A percentile compares a stretch with the other conserved stretches of the same genome.
Conservation (phyloP, 257 asterid genomes). For the Eucommia ulmoides region DNA sequence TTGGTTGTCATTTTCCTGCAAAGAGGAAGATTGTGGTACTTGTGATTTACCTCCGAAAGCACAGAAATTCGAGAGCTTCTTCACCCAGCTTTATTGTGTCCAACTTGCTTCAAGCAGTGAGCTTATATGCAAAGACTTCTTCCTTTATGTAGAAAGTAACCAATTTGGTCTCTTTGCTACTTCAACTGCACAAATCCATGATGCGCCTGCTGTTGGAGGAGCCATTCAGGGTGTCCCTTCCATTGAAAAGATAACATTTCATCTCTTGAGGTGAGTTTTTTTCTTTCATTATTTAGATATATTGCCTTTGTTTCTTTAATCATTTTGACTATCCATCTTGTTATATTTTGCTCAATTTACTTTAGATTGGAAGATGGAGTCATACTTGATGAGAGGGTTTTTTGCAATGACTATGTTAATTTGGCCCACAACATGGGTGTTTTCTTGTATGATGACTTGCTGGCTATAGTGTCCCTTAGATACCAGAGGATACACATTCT, state of each 20-base stretch:
- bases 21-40: slow-evolving; percentile 44
- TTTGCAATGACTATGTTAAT: slow-evolving; percentile 79
- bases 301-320: not conserved
- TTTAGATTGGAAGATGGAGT: slow-evolving; percentile 83
- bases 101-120: slow-evolving; percentile 76
- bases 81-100: slow-evolving; percentile 61
- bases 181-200: slow-evolving; percentile 79
- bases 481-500: slow-evolving; percentile 91
- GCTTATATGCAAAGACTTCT: slow-evolving; percentile 92
- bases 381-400: slow-evolving; percentile 78
- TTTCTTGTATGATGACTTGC: slow-evolving; percentile 83
- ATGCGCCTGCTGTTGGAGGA: slow-evolving; percentile 80
- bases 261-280: slow-evolving; percentile 71
- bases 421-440: slow-evolving; percentile 86
- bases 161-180: slow-evolving; percentile 88
- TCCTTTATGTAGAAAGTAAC: slow-evolving; percentile 60
- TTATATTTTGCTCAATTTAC: slow-evolving; percentile 12
- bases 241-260: slow-evolving; percentile 80
- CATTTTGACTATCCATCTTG: slow-evolving; percentile 3
- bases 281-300: slow-evolving; percentile 8
- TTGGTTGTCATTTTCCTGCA: slow-evolving; percentile 88
- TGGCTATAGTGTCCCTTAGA: slow-evolving; percentile 89
- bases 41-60: slow-evolving; percentile 74
- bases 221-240: slow-evolving; percentile 89
- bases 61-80: slow-evolving; percentile 80